Base-by-base conservation (phyloP, 164 flowering plant species). In the Vitis amurensis region DNA sequence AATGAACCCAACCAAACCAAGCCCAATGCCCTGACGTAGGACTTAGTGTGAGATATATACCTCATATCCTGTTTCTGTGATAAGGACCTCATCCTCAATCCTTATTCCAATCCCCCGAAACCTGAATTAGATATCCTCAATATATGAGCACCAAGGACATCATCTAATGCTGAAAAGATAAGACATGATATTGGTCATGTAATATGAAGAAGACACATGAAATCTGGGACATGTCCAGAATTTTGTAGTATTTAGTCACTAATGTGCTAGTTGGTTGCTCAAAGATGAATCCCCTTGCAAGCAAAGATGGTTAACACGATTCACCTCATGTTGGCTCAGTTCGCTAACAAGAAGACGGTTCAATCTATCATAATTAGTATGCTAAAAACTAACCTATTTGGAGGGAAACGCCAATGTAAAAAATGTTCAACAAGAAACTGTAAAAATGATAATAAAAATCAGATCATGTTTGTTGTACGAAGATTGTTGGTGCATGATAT, bases 1-100 rank as follows among this genome's bases (percentile, higher is more conserved):
- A 23, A 23, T 23, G 27, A 23, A 23, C 44, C 44, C 0, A 37
- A 37, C 44, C 44, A 37, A 37, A 31, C 27, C 27, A 23, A 23
- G 27, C 27, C 27, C 27, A 23, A 23, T 23, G 27, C 27, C 27
- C 27, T 23, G 27, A 23, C 27, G 27, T 23, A 48, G 14, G 16
- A 64, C 55, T 50, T 11, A 19, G 66, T 37, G 16, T 15, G 30
- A 48, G 48, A 23, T 37, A 9, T 82, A 83, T 86, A 94, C 98
- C 94, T 94, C 98, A 49, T 85, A 77, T 11, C 99, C 97, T 11
- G 90, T 76, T 64, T 92, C 97, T 3, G 99, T 94, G 17, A 94
- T 92, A 56, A 92, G 91, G 74, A 92, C 91, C 66, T 94, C 98
- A 66, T 94, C 98, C 71, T 94, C 99, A 30, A 94, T 90, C 80